phyloP scores from a whole-genome alignment of 164 flowering plant species.

The Dillenia turbinata region DNA sequence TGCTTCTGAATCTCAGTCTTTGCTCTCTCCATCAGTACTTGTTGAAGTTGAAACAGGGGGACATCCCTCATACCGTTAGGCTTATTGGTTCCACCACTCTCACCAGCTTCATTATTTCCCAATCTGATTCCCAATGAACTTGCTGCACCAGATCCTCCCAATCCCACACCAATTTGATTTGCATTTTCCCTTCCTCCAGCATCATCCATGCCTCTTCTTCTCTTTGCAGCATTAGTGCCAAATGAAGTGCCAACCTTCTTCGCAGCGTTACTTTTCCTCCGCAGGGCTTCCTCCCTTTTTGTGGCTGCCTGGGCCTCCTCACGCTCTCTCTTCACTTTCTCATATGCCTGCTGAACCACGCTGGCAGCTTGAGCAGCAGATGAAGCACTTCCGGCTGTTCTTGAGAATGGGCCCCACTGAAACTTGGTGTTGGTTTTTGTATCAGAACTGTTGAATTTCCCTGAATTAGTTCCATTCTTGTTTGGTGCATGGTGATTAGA shows the following conservation, averaged over 20 bases:
- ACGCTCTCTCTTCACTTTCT: slow-evolving; percentile 62
- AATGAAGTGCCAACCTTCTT: slow-evolving; percentile 28
- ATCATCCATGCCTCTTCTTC: slow-evolving; percentile 34
- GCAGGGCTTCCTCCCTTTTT: slow-evolving; percentile 50
- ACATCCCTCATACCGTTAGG: slow-evolving; percentile 27
- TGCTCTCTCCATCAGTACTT: slow-evolving; percentile 55
- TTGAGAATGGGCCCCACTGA: slow-evolving; percentile 57
- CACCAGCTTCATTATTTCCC: slow-evolving; percentile 20
- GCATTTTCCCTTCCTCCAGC: slow-evolving; percentile 13
- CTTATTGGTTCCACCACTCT: slow-evolving; percentile 23
- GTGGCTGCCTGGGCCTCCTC: slow-evolving; percentile 72
- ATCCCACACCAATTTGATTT: slow-evolving; percentile 16
- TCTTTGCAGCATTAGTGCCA: slow-evolving; percentile 29
- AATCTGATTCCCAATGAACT: slow-evolving; percentile 18
- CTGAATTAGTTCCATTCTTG: slow-evolving; percentile 21
- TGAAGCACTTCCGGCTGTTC: slow-evolving; percentile 35
- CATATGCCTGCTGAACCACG: slow-evolving; percentile 62
- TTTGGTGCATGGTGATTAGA: slow-evolving; percentile 24
- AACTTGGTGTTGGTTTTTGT: slow-evolving; percentile 28
- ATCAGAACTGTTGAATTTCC: slow-evolving; percentile 21
- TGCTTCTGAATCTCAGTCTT: slow-evolving; percentile 40
- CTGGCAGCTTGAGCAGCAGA: slow-evolving; percentile 59
- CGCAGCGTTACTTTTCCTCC: slow-evolving; percentile 37
- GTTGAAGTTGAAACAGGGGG: slow-evolving; percentile 36
- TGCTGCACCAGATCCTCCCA: slow-evolving; percentile 17